Evolutionary conservation across 106 monocot genomes (phyloP).

Genomic region (Agapanthus africanus): DNA sequence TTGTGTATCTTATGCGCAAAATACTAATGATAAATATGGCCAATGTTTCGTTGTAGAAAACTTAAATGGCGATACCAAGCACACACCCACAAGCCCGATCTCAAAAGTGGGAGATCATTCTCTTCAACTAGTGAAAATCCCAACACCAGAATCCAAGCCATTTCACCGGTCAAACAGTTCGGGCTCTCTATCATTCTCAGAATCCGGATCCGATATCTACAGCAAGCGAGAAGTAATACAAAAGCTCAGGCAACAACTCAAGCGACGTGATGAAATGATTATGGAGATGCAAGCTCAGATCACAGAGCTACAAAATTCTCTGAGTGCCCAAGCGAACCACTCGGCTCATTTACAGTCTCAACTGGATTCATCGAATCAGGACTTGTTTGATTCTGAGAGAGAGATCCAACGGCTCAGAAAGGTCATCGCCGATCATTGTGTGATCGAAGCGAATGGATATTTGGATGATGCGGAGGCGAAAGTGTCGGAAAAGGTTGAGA

Average conservation of each 20-base stretch:
- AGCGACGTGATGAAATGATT: slow-evolving; percentile 47
- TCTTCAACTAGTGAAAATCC: slow-evolving; percentile 26
- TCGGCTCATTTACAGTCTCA: slow-evolving; percentile 19
- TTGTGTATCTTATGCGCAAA: too few relatives aligned
- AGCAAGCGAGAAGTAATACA: slow-evolving; percentile 37
- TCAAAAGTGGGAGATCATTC: slow-evolving; percentile 13
- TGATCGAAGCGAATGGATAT: slow-evolving; percentile 24
- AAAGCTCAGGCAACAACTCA: slow-evolving; percentile 39
- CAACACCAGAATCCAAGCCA: slow-evolving; percentile 30
- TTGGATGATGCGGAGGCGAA: slow-evolving; percentile 11
- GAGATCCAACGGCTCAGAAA: slow-evolving; percentile 36
- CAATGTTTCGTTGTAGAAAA: too few relatives aligned
- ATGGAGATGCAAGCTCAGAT: slow-evolving; percentile 46
- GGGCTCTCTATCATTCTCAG: slow-evolving; percentile 33
- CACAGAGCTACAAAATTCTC: slow-evolving; percentile 23
- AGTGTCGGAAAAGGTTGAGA: slow-evolving; percentile 14
- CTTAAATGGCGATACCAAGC: slow-evolving; percentile 13
- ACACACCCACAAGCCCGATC: background rate
- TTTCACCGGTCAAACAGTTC: slow-evolving; percentile 32
- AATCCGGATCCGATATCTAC: slow-evolving; percentile 40
- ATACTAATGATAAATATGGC: too few relatives aligned
- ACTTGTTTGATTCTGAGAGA: slow-evolving; percentile 29
- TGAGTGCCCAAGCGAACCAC: slow-evolving; percentile 20
- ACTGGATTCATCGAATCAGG: slow-evolving; percentile 20
- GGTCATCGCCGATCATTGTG: slow-evolving; percentile 31